Conservation (phyloP, 78 protist species). For the Guillardia theta region DNA sequence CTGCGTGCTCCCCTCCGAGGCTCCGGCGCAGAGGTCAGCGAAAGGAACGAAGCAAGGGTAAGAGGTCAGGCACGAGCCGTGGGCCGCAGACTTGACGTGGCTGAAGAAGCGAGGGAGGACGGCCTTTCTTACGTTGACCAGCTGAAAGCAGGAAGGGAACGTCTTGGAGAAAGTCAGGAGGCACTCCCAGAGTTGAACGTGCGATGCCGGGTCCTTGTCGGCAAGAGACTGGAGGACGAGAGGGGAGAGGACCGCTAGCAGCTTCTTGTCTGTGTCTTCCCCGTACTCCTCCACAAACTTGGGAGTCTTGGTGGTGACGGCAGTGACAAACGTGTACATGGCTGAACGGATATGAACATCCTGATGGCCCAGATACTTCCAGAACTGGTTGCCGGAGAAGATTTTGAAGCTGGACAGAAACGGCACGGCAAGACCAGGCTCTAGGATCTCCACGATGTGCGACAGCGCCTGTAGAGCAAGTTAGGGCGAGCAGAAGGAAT, state of each 20-base stretch:
- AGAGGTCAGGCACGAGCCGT: background rate
- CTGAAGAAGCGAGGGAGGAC: background rate
- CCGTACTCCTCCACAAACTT: background rate
- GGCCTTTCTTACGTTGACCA: background rate
- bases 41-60: background rate
- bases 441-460: background rate
- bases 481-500: background rate
- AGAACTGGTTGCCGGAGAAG: background rate
- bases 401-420: background rate
- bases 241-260: background rate
- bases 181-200: background rate
- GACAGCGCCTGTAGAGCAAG: background rate
- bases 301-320: background rate
- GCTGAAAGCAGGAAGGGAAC: background rate
- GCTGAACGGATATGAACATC: background rate
- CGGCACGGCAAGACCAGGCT: background rate
- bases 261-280: background rate
- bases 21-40: background rate
- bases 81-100: background rate
- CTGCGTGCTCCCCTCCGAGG: too few species aligned
- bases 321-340: background rate
- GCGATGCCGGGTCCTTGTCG: conserved; percentile 18
- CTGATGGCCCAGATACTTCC: background rate
- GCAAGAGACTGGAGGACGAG: background rate
- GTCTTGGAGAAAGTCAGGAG: background rate